Conservation (phyloP, 805 yeast genomes). For the Pichia scutulata region DNA sequence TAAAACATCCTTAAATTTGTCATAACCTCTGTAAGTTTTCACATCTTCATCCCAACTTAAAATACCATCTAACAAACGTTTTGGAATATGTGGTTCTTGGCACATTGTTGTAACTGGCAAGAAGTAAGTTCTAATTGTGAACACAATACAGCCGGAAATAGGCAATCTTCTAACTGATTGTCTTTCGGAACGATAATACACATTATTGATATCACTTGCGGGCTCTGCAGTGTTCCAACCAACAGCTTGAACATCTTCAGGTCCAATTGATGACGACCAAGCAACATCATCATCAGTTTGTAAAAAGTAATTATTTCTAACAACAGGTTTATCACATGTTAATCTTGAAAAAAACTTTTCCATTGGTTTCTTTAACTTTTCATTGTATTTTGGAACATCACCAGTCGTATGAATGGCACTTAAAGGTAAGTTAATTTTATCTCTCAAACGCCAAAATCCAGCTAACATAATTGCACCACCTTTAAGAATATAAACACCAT, state of each 20-base stretch:
- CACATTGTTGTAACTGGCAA: conserved; percentile 45
- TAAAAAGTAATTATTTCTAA: conserved; percentile 56
- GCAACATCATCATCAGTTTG: conserved; percentile 57
- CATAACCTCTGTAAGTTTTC: conserved; percentile 50
- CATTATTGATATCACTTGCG: conserved; percentile 38
- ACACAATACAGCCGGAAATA: conserved; percentile 46
- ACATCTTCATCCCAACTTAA: conserved; percentile 56
- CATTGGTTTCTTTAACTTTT: conserved; percentile 54
- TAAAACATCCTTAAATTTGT: conserved; percentile 43
- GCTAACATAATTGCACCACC: conserved; percentile 60
- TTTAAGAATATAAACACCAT: conserved; percentile 49
- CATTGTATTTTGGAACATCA: conserved; percentile 58
- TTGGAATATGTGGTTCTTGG: conserved; percentile 54
- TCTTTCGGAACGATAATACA: conserved; percentile 57
- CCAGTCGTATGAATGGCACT: conserved; percentile 56
- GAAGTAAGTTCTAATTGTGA: conserved; percentile 60
- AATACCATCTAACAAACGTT: conserved; percentile 51
- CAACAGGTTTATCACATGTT: conserved; percentile 56
- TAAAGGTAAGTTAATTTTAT: conserved; percentile 49
- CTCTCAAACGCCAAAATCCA: conserved; percentile 63
- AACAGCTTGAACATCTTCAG: conserved; percentile 41
- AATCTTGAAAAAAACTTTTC: conserved; percentile 54
- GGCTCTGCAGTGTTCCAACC: conserved; percentile 59
- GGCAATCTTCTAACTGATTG: conserved; percentile 59
- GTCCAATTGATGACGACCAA: conserved; percentile 60